A percentile compares a stretch with the other conserved stretches of the same genome.
phyloP scores from a whole-genome alignment of 306 rosid genomes.

The Trichosanthes truncata region DNA sequence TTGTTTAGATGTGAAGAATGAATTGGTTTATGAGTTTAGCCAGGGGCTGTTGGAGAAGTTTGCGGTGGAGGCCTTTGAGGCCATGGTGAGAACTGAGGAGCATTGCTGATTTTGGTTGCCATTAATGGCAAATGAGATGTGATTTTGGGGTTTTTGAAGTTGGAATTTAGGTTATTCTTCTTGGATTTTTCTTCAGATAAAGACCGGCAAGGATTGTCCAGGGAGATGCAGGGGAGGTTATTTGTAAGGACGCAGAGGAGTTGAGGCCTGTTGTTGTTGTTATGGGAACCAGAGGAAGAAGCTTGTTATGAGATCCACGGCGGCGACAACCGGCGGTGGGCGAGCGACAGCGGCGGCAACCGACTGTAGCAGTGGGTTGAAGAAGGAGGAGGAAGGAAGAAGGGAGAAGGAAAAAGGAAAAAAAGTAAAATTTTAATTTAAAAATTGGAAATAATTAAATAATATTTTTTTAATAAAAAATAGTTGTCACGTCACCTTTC shows the following conservation, averaged over 20 bases:
- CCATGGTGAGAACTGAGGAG: slow-evolving; percentile 38
- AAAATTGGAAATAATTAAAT: too few relatives aligned
- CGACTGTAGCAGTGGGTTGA: too few relatives aligned
- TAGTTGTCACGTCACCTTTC: too few relatives aligned
- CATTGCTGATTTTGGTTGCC: background rate
- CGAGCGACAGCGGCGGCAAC: too few relatives aligned
- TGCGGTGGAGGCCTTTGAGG: slow-evolving; percentile 58
- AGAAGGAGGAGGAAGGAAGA: too few relatives aligned
- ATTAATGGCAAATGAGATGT: too few relatives aligned
- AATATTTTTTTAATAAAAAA: too few relatives aligned
- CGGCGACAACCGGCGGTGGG: too few relatives aligned
- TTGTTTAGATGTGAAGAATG: slow-evolving; percentile 44
- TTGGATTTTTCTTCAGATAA: background rate
- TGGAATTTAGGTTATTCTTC: too few relatives aligned
- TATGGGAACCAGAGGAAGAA: slow-evolving; percentile 24
- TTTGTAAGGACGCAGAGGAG: slow-evolving; percentile 21
- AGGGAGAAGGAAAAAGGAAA: too few relatives aligned
- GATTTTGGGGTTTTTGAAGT: background rate
- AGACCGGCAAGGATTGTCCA: slow-evolving; percentile 18
- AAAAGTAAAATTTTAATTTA: too few relatives aligned
- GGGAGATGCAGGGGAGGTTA: slow-evolving; percentile 18
- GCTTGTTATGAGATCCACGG: too few relatives aligned
- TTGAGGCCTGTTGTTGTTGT: slow-evolving; percentile 20
- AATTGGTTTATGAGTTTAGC: slow-evolving; percentile 41
- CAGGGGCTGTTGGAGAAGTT: slow-evolving; percentile 69